Evolutionary conservation across 129 eudicot species (phyloP).

Genomic region (Rutidosis leptorrhynchoides): DNA sequence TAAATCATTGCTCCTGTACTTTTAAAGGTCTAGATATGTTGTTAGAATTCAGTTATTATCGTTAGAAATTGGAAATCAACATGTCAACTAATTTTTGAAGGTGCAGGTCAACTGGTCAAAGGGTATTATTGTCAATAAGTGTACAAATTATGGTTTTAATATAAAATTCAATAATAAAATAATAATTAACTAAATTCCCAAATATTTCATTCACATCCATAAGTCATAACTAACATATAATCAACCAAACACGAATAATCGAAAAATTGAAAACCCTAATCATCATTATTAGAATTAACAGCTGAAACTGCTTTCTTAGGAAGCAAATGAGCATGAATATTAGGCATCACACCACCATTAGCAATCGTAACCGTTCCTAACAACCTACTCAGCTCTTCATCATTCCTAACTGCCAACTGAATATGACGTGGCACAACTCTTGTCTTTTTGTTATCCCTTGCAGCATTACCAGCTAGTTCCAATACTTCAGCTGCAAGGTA

Average conservation of each 20-base stretch:
- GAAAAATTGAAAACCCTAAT: slow-evolving; percentile 9
- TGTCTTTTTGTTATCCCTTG: slow-evolving; percentile 43
- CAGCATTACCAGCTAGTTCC: slow-evolving; percentile 47
- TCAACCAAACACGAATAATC: not conserved
- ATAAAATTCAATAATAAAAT: no score
- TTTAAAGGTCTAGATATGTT: not conserved
- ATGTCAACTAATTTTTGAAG: no score
- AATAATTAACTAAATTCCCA: not conserved
- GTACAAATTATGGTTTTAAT: no score
- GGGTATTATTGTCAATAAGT: no score
- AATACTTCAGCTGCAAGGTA: slow-evolving; percentile 47
- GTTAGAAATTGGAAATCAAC: no score
- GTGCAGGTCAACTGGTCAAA: no score
- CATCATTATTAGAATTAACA: slow-evolving; percentile 27
- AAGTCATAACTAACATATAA: not conserved
- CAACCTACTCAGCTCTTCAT: slow-evolving; percentile 36
- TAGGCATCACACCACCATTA: slow-evolving; percentile 48
- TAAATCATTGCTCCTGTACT: not conserved
- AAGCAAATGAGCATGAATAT: slow-evolving; percentile 36
- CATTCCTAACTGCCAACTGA: slow-evolving; percentile 46
- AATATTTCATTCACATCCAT: slow-evolving; percentile 11
- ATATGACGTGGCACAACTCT: slow-evolving; percentile 36
- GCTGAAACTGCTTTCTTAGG: slow-evolving; percentile 30
- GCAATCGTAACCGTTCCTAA: slow-evolving; percentile 43
- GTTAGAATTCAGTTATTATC: not conserved